These are phyloP conservation scores for Carex arenaria DNA, from an alignment of 202 grass and related monocot genomes.

Conservation along the genomic window DNA sequence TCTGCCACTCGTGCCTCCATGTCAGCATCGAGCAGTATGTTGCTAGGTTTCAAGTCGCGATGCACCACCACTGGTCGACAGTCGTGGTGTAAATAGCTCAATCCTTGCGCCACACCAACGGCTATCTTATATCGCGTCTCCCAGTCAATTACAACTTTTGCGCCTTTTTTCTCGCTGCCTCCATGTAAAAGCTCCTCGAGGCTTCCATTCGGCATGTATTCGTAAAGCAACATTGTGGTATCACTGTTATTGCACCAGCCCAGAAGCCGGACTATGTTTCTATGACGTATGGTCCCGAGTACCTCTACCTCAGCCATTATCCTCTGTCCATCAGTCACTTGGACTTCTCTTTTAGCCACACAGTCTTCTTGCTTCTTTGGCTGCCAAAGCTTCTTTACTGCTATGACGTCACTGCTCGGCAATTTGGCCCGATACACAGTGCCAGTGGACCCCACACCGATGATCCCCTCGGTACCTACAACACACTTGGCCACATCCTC, in stretches of 20 bases:
- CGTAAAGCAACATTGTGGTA: conserved; percentile 73
- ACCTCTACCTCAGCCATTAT: conserved; percentile 74
- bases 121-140: conserved; percentile 60
- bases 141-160: conserved; percentile 39
- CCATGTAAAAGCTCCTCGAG: conserved; percentile 74
- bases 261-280: conserved; percentile 85
- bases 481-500: conserved; percentile 66
- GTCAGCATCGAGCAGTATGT: conserved; percentile 79
- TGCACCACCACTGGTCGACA: conserved; percentile 66
- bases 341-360: not conserved
- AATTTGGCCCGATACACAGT: conserved; percentile 89
- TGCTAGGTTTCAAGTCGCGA: conserved; percentile 94
- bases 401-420: conserved; percentile 74
- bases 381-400: conserved; percentile 85
- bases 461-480: conserved; percentile 44
- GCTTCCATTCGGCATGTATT: conserved; percentile 98
- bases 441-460: conserved; percentile 67
- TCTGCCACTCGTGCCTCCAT: conserved; percentile 85
- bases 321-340: not conserved
- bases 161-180: not conserved
- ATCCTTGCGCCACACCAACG: conserved; percentile 67
- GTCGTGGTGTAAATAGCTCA: conserved; percentile 96
- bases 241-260: conserved; percentile 70
- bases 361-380: conserved; percentile 31
- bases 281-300: conserved; percentile 69